Evolutionary conservation across 345 rosid genomes (phyloP).

Genomic region (Corchorus olitorius): DNA sequence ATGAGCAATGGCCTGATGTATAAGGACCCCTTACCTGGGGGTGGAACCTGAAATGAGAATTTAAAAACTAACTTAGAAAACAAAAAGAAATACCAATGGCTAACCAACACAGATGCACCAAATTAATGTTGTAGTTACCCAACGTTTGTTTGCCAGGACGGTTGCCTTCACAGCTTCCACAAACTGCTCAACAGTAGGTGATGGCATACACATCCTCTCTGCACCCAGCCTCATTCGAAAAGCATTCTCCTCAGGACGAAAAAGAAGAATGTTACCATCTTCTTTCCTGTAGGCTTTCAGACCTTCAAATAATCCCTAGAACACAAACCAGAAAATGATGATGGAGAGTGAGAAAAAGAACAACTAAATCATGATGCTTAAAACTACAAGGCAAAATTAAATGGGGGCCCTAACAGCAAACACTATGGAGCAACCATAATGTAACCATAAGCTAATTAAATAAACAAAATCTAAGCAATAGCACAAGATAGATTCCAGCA

Average conservation of each 20-base stretch:
- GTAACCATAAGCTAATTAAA: neutral
- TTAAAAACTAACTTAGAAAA: conserved; percentile 17
- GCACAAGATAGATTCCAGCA: neutral
- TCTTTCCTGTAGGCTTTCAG: conserved; percentile 86
- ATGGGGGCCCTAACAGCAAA: neutral
- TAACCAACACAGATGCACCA: neutral
- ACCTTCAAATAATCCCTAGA: conserved; percentile 91
- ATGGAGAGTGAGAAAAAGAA: neutral
- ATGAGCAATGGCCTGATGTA: conserved; percentile 89
- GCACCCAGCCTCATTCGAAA: conserved; percentile 81
- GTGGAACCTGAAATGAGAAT: conserved; percentile 68
- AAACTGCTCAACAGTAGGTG: conserved; percentile 84
- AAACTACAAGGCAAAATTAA: neutral
- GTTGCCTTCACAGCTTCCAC: conserved; percentile 84
- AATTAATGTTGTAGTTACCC: conserved; percentile 50
- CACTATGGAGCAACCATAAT: neutral
- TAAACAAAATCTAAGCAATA: neutral
- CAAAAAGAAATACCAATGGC: neutral
- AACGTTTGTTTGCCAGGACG: conserved; percentile 89
- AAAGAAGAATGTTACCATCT: conserved; percentile 70
- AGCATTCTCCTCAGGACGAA: conserved; percentile 96
- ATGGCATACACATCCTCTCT: conserved; percentile 95
- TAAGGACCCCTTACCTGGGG: conserved; percentile 91
- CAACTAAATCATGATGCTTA: neutral
- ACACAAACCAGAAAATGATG: conserved; percentile 10